A percentile compares a stretch with the other conserved stretches of the same genome.
Evolutionary conservation across 1,139 yeast genomes (phyloP).

Genomic region (Geotrichum australiense): DNA sequence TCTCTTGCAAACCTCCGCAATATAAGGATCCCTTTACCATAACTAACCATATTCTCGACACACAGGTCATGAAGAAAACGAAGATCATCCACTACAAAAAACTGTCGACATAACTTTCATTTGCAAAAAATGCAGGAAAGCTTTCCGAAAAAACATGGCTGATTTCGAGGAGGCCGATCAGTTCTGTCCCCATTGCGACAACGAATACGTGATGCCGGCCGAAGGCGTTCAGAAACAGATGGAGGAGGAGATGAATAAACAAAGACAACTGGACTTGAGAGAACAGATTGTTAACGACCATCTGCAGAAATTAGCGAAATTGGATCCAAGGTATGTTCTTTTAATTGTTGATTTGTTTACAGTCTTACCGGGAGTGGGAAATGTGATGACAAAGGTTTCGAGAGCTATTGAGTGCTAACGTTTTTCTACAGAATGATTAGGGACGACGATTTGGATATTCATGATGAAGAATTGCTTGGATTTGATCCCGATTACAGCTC

Average conservation of each 20-base stretch:
- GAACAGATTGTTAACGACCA: slow-evolving; percentile 11
- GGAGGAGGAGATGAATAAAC: slow-evolving; percentile 17
- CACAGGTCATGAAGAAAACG: slow-evolving; percentile 32
- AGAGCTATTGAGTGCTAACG: no score
- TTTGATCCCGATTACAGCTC: slow-evolving; percentile 25
- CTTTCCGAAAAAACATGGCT: slow-evolving; percentile 34
- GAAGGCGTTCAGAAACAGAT: slow-evolving; percentile 22
- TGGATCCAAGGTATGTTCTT: slow-evolving; percentile 28
- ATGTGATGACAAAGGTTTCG: not conserved
- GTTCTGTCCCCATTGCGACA: slow-evolving; percentile 37
- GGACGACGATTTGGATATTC: slow-evolving; percentile 27
- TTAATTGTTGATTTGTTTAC: slow-evolving; percentile 15
- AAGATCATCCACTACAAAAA: slow-evolving; percentile 32
- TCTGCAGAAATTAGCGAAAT: slow-evolving; percentile 15
- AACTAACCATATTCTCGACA: not conserved
- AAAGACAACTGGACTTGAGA: not conserved
- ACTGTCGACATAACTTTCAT: slow-evolving; percentile 34
- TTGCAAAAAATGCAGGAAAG: slow-evolving; percentile 36
- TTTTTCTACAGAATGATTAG: slow-evolving; percentile 30
- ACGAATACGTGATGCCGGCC: slow-evolving; percentile 33
- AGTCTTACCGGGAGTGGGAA: not conserved
- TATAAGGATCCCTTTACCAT: not conserved
- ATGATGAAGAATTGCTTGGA: slow-evolving; percentile 30
- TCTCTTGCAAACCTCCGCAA: no score
- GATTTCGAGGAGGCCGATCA: slow-evolving; percentile 37